Percentiles rank a stretch among this genome's conserved stretches.
Evolutionary conservation across 2,329 filamentous ascomycete species (phyloP).

Genomic region (Monilinia polystroma): DNA sequence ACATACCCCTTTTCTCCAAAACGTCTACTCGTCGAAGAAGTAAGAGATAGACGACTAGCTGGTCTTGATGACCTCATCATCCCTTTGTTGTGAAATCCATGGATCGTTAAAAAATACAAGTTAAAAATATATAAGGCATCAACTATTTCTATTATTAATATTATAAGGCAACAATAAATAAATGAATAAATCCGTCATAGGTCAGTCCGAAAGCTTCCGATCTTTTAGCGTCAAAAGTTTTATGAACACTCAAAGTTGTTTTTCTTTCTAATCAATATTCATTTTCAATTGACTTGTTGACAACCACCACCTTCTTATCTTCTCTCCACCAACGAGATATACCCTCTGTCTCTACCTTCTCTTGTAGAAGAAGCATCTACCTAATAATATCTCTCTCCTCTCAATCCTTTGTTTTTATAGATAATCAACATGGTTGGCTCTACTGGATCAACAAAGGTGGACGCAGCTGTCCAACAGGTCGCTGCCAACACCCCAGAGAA

Average conservation of each 20-base stretch:
- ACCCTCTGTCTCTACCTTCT: slow-evolving; percentile 6
- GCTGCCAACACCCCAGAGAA: slow-evolving; percentile 43
- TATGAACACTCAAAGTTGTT: slow-evolving; percentile 10
- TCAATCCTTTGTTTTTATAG: slow-evolving; percentile 28
- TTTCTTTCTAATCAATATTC: slow-evolving; percentile 17
- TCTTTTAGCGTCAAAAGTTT: slow-evolving; percentile 18
- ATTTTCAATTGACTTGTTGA: neutral
- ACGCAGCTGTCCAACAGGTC: slow-evolving; percentile 39
- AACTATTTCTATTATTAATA: no score
- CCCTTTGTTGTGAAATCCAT: no score
- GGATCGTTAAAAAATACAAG: no score
- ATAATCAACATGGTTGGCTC: slow-evolving; percentile 35
- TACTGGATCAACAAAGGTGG: slow-evolving; percentile 39
- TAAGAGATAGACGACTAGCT: neutral
- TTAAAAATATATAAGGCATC: no score
- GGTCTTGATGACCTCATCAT: no score
- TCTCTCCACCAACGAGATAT: slow-evolving; percentile 16
- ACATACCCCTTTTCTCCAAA: no score
- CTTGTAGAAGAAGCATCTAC: slow-evolving; percentile 13
- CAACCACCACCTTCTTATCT: slow-evolving; percentile 14
- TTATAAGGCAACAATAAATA: no score
- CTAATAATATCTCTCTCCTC: slow-evolving; percentile 23
- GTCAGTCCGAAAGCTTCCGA: slow-evolving; percentile 20
- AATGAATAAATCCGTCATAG: neutral
- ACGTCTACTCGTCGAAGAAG: no score